Evolutionary conservation across 2,329 filamentous ascomycete species (phyloP).

Genomic region (Trichoderma breve): DNA sequence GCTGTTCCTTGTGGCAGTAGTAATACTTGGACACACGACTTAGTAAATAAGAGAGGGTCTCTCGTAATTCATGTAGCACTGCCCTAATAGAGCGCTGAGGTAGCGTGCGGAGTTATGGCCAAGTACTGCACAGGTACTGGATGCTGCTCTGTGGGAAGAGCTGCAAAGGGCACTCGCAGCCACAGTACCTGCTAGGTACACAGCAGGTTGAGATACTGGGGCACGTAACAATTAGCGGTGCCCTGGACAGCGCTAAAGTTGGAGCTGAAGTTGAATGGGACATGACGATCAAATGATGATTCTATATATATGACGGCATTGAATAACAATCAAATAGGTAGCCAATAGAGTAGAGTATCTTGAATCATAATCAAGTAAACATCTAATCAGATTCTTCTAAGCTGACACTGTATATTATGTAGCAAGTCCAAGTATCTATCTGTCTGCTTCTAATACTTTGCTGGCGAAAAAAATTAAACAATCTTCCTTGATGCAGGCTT

Average conservation of each 20-base stretch:
- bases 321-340: neutral
- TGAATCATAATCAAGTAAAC: neutral
- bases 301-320: neutral
- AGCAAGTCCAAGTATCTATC: neutral
- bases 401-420: neutral
- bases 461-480: neutral
- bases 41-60: neutral
- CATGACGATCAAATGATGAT: neutral
- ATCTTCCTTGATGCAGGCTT: neutral
- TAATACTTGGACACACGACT: neutral
- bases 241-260: neutral
- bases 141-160: neutral
- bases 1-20: neutral
- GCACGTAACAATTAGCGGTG: neutral
- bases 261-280: neutral
- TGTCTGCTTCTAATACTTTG: neutral
- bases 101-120: neutral
- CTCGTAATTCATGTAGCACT: neutral
- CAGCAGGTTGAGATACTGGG: neutral
- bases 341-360: neutral
- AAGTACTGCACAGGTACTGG: neutral
- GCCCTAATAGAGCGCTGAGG: neutral
- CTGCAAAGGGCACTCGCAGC: neutral
- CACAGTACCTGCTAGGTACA: neutral
- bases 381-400: rapidly evolving